Conservation (phyloP, 208 protist species). For the Endotrypanum monterogeii region DNA sequence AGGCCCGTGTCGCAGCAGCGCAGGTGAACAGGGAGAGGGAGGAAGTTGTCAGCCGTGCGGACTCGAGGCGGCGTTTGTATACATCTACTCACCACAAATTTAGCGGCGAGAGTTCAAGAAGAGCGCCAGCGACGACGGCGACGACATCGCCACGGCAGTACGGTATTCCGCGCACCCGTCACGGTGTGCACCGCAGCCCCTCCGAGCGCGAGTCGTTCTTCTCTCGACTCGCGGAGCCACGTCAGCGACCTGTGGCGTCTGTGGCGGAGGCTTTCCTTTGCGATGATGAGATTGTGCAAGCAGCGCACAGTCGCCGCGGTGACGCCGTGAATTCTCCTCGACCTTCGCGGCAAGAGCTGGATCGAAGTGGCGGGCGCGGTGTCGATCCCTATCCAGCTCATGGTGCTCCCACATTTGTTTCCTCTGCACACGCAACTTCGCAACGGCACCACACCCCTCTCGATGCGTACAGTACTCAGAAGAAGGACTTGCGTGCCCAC, state of each 20-base stretch:
- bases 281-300: conserved; percentile 2
- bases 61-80: background rate
- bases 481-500: background rate
- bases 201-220: conserved; percentile 45
- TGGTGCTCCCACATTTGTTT: background rate
- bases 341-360: background rate
- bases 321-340: background rate
- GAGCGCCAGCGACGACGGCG: background rate
- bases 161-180: conserved; percentile 23
- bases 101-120: background rate
- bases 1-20: conserved; percentile 28
- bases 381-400: background rate
- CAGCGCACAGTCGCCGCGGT: background rate
- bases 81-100: background rate
- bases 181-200: conserved; percentile 16
- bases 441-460: background rate
- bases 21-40: conserved; percentile 14
- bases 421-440: background rate
- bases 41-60: background rate
- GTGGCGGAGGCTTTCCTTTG: conserved; percentile 29
- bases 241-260: conserved; percentile 20
- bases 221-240: conserved; percentile 41
- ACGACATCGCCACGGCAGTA: conserved; percentile 13
- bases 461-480: background rate
- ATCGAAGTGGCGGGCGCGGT: background rate